Base-by-base conservation (phyloP, 2,329 filamentous ascomycete species). In the Botrytis aclada region DNA sequence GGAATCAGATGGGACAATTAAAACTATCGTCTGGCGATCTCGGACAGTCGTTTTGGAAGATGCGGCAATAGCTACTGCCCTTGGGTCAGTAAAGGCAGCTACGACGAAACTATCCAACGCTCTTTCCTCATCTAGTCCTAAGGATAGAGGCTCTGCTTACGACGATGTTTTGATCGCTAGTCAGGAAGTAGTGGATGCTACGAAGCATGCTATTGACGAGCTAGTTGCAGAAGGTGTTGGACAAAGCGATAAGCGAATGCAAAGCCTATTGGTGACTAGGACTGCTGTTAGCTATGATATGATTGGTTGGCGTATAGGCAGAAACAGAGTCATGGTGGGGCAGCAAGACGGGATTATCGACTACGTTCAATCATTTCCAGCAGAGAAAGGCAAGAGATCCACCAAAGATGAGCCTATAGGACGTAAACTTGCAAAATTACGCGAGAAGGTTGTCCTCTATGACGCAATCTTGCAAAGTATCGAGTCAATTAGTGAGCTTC, bases 201-300 rank as follows among this genome's bases (percentile, higher is more conserved):
- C 95, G 0, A 97, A 97, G 82, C 90, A 92, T 78, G 94, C 94
- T 18, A 97, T 98, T 74, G 95, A 98, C 76, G 96, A 98, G 81
- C 85, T 98, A 73, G 88, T 89, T 69, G 90, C 88, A 74, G 96
- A 99, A 81, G 93, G 94, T 1, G 89, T 97, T 22, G 88, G 93
- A 34, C 93, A 94, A 81, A 90, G 93, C 72, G 95, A 99, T 80
- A 84, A 89, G 51, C 89, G 94, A 73, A 94, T 99, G 90, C 96
- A 99, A 83, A 91, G 94, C 78, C 85, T 99, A 63, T 95, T 97
- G 77, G 92, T 99, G 73, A 97, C 95, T 5, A 92, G 93, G 74
- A 97, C 97, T 0, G 94, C 95, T 1, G 93, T 98, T 72, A 97
- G 96, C 82, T 98, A 97, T 81, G 93, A 93, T 77, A 89, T 98